Evolutionary conservation across 2,329 filamentous ascomycete species (phyloP).

Genomic region (Colletotrichum euphorbiae): DNA sequence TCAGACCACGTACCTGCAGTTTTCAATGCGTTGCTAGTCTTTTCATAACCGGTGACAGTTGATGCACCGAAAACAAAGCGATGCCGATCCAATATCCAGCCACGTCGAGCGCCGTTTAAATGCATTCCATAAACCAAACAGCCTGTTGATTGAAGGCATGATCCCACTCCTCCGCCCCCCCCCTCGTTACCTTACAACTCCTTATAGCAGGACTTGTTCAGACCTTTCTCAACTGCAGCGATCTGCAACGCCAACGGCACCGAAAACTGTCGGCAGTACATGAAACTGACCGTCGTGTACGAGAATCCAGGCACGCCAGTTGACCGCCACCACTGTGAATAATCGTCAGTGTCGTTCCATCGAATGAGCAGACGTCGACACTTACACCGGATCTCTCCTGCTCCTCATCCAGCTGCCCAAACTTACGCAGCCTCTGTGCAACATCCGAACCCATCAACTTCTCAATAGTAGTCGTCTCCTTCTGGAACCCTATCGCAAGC

Average conservation of each 20-base stretch:
- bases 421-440: slow-evolving; percentile 47
- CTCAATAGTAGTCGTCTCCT: slow-evolving; percentile 50
- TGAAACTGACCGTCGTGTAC: slow-evolving; percentile 54
- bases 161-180: not conserved
- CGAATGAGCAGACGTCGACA: not conserved
- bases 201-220: slow-evolving; percentile 18
- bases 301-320: slow-evolving; percentile 53
- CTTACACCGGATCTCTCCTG: slow-evolving; percentile 44
- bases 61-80: not conserved
- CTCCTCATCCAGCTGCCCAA: slow-evolving; percentile 54
- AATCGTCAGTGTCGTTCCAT: not conserved
- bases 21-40: not conserved
- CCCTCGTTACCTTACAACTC: not conserved
- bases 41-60: not conserved
- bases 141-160: not conserved
- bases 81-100: not conserved
- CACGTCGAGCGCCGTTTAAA: not conserved
- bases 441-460: slow-evolving; percentile 52
- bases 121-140: not conserved
- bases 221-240: slow-evolving; percentile 48
- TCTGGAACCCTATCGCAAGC: slow-evolving; percentile 56
- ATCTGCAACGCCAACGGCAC: slow-evolving; percentile 54
- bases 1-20: too few relatives aligned
- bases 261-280: slow-evolving; percentile 50
- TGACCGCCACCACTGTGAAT: slow-evolving; percentile 50